Evolutionary conservation across 192 early-diverging fungal genomes (phyloP).

Genomic region (Coemansia sp.): DNA sequence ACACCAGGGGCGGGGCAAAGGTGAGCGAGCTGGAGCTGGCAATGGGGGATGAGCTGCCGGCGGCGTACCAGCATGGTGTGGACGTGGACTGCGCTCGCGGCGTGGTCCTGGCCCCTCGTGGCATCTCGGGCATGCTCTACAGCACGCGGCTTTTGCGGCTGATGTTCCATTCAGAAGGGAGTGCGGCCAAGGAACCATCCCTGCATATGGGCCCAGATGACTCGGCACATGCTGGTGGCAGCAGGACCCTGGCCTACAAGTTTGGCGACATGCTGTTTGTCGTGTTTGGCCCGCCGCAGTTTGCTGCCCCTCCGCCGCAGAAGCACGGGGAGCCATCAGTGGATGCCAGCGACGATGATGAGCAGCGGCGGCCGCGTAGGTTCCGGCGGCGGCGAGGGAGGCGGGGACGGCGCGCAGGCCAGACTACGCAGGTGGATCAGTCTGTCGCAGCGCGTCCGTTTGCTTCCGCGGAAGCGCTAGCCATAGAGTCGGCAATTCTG

Average conservation of each 20-base stretch:
- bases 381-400: background rate
- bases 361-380: background rate
- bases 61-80: constrained; percentile 33
- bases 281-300: constrained; percentile 1
- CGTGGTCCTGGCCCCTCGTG: constrained; percentile 35
- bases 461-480: constrained; percentile 3
- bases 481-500: constrained; percentile 16
- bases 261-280: constrained; percentile 37
- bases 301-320: background rate
- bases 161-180: constrained; percentile 1
- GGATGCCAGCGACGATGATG: background rate
- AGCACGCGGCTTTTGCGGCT: constrained; percentile 19
- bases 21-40: constrained; percentile 21
- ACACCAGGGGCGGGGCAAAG: constrained; percentile 2
- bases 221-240: background rate
- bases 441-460: constrained; percentile 1
- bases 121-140: constrained; percentile 32
- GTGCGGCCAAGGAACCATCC: background rate
- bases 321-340: too few species aligned
- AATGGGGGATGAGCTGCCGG: constrained; percentile 33
- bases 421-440: too few species aligned
- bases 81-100: constrained; percentile 36
- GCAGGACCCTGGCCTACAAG: constrained; percentile 35
- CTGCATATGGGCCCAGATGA: background rate
- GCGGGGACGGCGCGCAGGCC: too few species aligned